Evolutionary conservation across 345 rosid species (phyloP), one percentile per base, ranked within the genome.

Genomic region (Aurinia saxatilis): DNA sequence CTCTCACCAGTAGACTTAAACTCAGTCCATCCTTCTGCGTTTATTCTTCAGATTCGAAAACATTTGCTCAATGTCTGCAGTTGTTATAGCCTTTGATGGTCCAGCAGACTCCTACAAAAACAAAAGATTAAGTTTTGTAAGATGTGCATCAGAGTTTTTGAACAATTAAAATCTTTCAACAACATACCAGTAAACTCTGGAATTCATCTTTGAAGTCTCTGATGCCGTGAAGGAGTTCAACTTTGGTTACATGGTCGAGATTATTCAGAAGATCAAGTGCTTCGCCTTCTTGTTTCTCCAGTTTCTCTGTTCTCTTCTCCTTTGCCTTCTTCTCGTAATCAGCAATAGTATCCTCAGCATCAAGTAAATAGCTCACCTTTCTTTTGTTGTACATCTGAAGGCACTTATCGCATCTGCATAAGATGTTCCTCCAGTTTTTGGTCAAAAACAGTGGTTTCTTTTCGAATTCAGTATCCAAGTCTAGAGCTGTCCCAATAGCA

Each of bases 31-130:
- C 8, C 85, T 95, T 47, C 56, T 71, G 17, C 96, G 90, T 77
- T 90, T 90, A 81, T 88, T 90, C 31, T 85, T 84, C 63, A 95
- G 96, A 75, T 90, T 90, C 60, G 92, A 82, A 30, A 95, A 95
- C 60, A 95, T 85, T 73, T 88, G 89, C 45, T 78, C 84, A 23
- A 95, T 80, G 76, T 88, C 97, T 39, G 67, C 88, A 61, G 92
- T 25, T 1, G 97, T 88, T 81, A 90, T 73, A 27, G 92, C 76
- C 67, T 86, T 86, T n/a, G 97, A 90, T 10, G 92, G 77, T 66
- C 87, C 99, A 51, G 74, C 76, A 2, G 95, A 77, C 50, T 78
- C 96, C 97, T 86, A 79, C 76, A 48, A 45, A 21, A 51, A 31
- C 38, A 34, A 50, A 23, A 38, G 9, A 14, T 33, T 36, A 51